Evolutionary conservation across 768 basidiomycete species (phyloP), one percentile per base, ranked within the genome.

Genomic region (Collybia sordida): DNA sequence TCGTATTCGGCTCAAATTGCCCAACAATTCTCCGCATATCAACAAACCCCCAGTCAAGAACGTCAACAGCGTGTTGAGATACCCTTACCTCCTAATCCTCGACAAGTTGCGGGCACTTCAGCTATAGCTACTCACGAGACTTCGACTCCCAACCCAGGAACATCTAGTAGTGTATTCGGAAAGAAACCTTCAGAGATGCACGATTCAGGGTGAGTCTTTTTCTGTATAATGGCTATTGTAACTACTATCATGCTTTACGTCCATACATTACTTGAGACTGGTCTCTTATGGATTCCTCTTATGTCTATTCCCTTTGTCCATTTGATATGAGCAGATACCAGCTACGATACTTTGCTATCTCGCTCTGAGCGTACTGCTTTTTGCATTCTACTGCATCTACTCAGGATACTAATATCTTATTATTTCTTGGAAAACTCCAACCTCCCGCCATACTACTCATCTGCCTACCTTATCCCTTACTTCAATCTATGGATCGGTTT

Each of bases 171-270:
- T 41, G 72, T 81, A 12, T 77, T 78, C 62, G 75, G 80, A 15
- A 75, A 85, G 59, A 79, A 84, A 55, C 83, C 83, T 7, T 81
- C 81, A 17, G 87, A 90, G 64, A 86, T 86, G 85, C 84, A 86
- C 52, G 88, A 90, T 64, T 83, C 83, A 75, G 88, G 88, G 88
- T 90, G 78, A 86, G 88, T 57, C 36, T 52, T 59, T 61, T 42
- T 51, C 48, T 25, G 34, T 53, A 23, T 48, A 39, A 18, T 12
- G 31, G 14, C 11, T 31, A 31, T 31, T 14, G 14, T 12, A 6
- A 31, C 14, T 11, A 31, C 31, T 31, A 14, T 31, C 31, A 31
- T 3, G 31, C 11, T 31, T 31, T 31, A 31, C 11, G 14, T 31
- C 31, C 11, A 11, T 12, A 31, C 31, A 14, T 11, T 31, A 12